Base-by-base conservation (phyloP, 257 asterid species). In the Penstemon barbatus region DNA sequence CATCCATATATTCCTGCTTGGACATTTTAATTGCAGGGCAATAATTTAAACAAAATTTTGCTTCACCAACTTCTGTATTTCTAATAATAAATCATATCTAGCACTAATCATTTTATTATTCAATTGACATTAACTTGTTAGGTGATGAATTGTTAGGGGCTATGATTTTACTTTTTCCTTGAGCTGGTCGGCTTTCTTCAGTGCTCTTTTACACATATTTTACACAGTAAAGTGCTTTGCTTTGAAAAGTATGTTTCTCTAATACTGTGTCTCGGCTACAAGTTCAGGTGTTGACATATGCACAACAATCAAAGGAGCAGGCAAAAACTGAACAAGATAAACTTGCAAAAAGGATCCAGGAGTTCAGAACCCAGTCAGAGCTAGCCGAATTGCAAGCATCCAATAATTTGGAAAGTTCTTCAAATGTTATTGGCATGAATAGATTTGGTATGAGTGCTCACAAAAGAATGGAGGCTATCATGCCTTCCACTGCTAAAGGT, bases 341-440 rank as follows among this genome's bases (percentile, higher is more conserved):
- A 82, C 92, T 93, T 80, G 97, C 87, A 38, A 87, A 90, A 85
- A 85, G 97, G 79, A 93, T 93, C 78, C 99, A 93, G 82, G 99
- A 93, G 80, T 93, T 87, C 74, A 82, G 96, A 77, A 93, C 97
- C 71, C 96, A 84, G 75, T 78, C 92, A 57, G 96, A 93, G 79
- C 72, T 93, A 66, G 89, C 84, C 61, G 88, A 83, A 61, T 70
- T 81, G 88, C 85, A 83, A 76, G 87, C 85, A 55, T 87, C 95
- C 46, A 75, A 83, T 77, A 87, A 83, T 69, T 66, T 83, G 64
- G 85, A 86, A 63, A 71, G 78, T 58, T 82, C 96, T 66, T 75
- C 91, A 63, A 89, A 89, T 76, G 69, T 84, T 72, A 68, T 89
- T 43, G 79, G 78, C 74, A 68, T 79, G 65, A 92, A 89, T 40